A percentile compares a stretch with the other conserved stretches of the same genome.
These are phyloP conservation scores for Zopfia rhizophila DNA, from an alignment of 2,329 filamentous ascomycete genomes.

Conservation along the genomic window DNA sequence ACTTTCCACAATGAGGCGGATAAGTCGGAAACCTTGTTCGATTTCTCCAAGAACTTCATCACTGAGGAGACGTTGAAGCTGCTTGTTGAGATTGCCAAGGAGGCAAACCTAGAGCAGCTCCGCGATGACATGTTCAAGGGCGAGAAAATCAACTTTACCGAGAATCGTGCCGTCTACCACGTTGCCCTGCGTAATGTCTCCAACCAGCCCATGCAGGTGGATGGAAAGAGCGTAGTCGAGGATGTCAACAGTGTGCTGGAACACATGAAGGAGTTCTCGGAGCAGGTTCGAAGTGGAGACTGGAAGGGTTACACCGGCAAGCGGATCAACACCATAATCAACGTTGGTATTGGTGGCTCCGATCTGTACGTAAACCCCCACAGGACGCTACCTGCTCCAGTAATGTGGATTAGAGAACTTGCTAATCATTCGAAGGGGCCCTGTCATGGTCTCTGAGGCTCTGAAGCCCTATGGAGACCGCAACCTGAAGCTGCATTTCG, in stretches of 20 bases:
- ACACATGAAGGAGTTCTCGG: constrained; percentile 98
- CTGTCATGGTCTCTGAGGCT: constrained; percentile 98
- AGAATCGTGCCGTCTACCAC: constrained; percentile 96
- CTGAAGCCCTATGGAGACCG: constrained; percentile 92
- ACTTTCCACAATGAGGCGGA: constrained; percentile 84
- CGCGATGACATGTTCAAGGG: constrained; percentile 97
- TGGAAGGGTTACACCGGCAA: constrained; percentile 99
- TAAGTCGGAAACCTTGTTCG: constrained; percentile 89
- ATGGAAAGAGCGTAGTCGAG: constrained; percentile 92
- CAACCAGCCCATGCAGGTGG: constrained; percentile 83
- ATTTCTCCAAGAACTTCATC: constrained; percentile 99
- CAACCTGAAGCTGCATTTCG: constrained; percentile 92
- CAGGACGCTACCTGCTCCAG: not conserved
- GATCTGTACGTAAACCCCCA: constrained; percentile 78
- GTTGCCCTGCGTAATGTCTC: constrained; percentile 89
- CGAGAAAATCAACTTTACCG: constrained; percentile 99
- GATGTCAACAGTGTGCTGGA: constrained; percentile 90
- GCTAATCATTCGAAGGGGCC: constrained; percentile 71
- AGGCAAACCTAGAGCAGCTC: constrained; percentile 91
- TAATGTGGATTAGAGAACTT: not conserved
- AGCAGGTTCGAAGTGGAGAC: constrained; percentile 90
- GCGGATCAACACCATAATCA: constrained; percentile 95
- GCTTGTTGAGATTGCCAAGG: constrained; percentile 88
- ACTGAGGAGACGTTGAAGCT: constrained; percentile 90
- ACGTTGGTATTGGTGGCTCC: constrained; percentile 97